These are phyloP conservation scores for Fistulifera solaris DNA, from an alignment of 108 stramenopile genomes.

Conservation along the genomic window DNA sequence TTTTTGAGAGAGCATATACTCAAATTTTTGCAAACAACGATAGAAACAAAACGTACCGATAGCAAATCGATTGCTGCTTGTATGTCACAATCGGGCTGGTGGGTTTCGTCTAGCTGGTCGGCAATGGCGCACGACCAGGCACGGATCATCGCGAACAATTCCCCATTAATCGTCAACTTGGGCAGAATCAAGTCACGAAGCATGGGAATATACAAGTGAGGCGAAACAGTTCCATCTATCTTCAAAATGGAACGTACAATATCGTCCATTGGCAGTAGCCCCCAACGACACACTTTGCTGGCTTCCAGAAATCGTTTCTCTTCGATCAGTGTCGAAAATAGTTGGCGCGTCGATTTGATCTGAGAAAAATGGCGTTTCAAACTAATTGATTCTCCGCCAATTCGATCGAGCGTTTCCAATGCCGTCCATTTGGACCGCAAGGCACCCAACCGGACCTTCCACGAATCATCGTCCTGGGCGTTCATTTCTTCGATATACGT, in stretches of 20 bases:
- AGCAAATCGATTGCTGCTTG: constrained; percentile 25
- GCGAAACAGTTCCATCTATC: constrained; percentile 40
- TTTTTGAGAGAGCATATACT: neutral
- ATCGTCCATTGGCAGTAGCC: constrained; percentile 23
- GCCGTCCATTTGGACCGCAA: too few species aligned
- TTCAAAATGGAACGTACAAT: constrained; percentile 39
- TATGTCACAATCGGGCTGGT: neutral
- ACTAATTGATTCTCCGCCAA: neutral
- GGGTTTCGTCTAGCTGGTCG: constrained; percentile 51
- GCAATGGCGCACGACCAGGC: constrained; percentile 60
- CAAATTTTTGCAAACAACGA: constrained; percentile 17
- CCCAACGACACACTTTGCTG: constrained; percentile 4
- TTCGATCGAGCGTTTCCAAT: too few species aligned
- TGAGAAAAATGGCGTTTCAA: neutral
- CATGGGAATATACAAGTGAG: constrained; percentile 40
- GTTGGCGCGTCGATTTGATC: neutral
- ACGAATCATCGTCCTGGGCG: neutral
- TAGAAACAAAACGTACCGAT: constrained; percentile 12
- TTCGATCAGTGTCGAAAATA: constrained; percentile 4
- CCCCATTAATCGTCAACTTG: constrained; percentile 49
- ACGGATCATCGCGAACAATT: constrained; percentile 42
- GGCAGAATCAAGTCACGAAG: constrained; percentile 49
- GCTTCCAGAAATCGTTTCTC: constrained; percentile 6
- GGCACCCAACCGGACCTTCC: too few species aligned
- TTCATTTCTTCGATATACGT: too few species aligned